Evolutionary conservation across 345 rosid genomes (phyloP).

Genomic region (Salix caprea): DNA sequence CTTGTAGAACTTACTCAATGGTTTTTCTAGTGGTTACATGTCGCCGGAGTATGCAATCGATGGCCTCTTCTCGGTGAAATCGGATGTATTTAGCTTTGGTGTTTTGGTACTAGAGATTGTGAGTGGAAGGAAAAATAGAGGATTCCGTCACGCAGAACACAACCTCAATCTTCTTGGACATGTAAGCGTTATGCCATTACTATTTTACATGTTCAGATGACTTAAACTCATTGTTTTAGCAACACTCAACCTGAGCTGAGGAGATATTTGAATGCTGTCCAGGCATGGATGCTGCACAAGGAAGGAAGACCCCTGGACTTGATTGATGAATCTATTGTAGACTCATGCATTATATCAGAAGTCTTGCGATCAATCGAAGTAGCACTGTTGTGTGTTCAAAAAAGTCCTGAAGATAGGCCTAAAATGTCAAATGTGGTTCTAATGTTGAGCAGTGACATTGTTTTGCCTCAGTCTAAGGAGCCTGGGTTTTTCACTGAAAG

Average conservation of each 20-base stretch:
- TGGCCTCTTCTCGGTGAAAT: not conserved
- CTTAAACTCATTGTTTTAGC: not conserved
- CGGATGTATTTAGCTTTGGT: not conserved
- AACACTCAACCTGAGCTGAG: not conserved
- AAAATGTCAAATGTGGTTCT: conserved; percentile 19
- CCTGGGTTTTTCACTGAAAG: conserved; percentile 21
- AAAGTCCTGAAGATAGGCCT: conserved; percentile 11
- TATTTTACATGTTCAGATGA: not conserved
- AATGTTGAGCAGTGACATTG: conserved; percentile 11
- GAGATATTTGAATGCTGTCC: not conserved
- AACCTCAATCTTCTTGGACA: conserved; percentile 5
- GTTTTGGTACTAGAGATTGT: not conserved
- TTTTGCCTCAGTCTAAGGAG: conserved; percentile 10
- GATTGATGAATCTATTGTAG: not conserved
- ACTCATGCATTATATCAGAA: not conserved
- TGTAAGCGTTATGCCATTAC: not conserved
- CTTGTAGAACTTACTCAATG: not conserved
- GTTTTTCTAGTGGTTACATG: not conserved
- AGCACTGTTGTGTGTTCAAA: conserved; percentile 18
- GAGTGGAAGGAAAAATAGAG: not conserved
- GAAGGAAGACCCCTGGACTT: conserved; percentile 2
- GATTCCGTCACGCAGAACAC: not conserved
- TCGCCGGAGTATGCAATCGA: not conserved
- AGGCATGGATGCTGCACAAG: conserved; percentile 8
- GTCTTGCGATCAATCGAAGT: conserved; percentile 3